These are phyloP conservation scores for Simmondsia chinensis DNA, from an alignment of 148 eudicot genomes.

Conservation along the genomic window DNA sequence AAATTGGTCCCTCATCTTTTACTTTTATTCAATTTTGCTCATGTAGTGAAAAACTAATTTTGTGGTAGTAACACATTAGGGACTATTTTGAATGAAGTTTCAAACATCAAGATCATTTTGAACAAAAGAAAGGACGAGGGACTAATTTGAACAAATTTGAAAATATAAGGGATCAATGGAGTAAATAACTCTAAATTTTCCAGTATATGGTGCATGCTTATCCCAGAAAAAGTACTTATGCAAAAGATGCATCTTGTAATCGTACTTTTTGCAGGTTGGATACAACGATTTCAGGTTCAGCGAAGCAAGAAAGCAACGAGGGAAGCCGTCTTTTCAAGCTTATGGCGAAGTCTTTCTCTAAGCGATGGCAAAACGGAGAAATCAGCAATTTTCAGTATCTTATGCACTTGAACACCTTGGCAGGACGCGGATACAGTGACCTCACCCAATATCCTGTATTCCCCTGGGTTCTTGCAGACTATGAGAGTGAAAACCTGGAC, in stretches of 20 bases:
- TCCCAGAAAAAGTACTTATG: no score
- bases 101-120: no score
- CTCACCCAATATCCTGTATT: conserved; percentile 99
- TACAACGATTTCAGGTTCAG: conserved; percentile 85
- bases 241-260: conserved; percentile 1
- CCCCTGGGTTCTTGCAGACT: conserved; percentile 97
- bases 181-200: no score
- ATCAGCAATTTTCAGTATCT: conserved; percentile 99
- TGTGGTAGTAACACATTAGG: no score
- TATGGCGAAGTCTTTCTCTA: conserved; percentile 92
- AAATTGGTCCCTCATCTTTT: no score
- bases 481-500: conserved; percentile 83
- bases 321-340: conserved; percentile 93
- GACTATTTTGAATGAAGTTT: no score
- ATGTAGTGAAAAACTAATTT: no score
- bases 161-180: no score
- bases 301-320: conserved; percentile 85
- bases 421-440: conserved; percentile 99
- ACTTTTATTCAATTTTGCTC: no score
- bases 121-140: no score
- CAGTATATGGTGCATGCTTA: no score
- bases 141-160: no score
- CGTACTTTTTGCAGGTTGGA: conserved; percentile 59
- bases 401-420: conserved; percentile 98
- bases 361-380: conserved; percentile 99